Base-by-base conservation (phyloP, 495 filamentous ascomycete species). In the Hyaloscypha finlandica region DNA sequence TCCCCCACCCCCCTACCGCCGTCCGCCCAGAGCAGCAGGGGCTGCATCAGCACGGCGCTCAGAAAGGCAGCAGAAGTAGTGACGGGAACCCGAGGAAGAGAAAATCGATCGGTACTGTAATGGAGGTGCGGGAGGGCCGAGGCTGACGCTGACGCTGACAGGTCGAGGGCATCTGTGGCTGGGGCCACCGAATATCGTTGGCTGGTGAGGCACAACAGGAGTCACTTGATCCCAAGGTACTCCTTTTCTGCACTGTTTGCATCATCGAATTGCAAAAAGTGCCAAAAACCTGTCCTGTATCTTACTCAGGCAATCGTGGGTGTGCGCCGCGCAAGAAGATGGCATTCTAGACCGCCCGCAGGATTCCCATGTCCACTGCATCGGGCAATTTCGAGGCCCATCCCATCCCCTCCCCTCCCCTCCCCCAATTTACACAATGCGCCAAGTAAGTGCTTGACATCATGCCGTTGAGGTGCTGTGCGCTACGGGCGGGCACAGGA, bases 101-200 rank as follows among this genome's bases (percentile, higher is more conserved):
- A 32, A 32, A 5, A 48, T 37, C 35, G 35, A 37, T 25, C 25
- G 2, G 35, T 14, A 2, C 3, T 48, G 42, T 14, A 2, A 48
- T 48, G 42, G 30, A 32, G 19, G 53, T 56, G 53, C 20, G 53
- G 53, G 53, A 56, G 53, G 16, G 4, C 53, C 53, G 53, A 25
- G n/a, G 53, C 53, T 56, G 20, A 64, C 9, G 61, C n/a, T 35
- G 20, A 64, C 8, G 45, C 20, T 20, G 31, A 35, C 32, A 48
- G 42, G 42, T 48, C 42, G 42, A 48, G 42, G 11, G 42, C 9
- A 48, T 1, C 16, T 48, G 42, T 48, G 42, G 42, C 42, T 48
- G 42, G 16, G 16, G 42, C 8, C 16, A 25, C 29, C 20, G 29
- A 33, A 31, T 32, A 42, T 19, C 31, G 39, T 63, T 52, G 61